These are phyloP conservation scores for Zygosaccharomyces lentus DNA, from an alignment of 805 yeast species.

Conservation along the genomic window DNA sequence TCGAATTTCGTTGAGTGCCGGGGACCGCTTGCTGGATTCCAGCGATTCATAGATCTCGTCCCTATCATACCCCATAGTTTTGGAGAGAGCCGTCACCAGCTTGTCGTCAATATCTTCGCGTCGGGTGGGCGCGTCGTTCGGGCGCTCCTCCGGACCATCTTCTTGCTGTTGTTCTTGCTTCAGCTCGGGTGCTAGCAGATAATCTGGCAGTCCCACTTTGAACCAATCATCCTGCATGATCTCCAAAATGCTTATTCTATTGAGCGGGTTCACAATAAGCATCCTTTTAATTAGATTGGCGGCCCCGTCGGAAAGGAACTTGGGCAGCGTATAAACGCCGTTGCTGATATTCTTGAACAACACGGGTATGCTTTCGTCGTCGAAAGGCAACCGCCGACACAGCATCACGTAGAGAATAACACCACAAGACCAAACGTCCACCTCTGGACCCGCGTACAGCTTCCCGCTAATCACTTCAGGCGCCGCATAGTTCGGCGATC, in stretches of 20 bases:
- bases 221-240: slow-evolving; percentile 96
- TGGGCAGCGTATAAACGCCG: slow-evolving; percentile 89
- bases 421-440: slow-evolving; percentile 97
- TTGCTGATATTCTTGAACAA: slow-evolving; percentile 86
- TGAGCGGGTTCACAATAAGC: slow-evolving; percentile 92
- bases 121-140: slow-evolving; percentile 5
- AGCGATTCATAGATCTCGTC: slow-evolving; percentile 78
- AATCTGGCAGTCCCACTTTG: slow-evolving; percentile 71
- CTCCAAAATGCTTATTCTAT: slow-evolving; percentile 87
- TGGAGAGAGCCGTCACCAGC: slow-evolving; percentile 66
- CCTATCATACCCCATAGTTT: slow-evolving; percentile 84
- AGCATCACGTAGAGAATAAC: slow-evolving; percentile 93
- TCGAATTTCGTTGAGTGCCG: slow-evolving; percentile 66
- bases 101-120: slow-evolving; percentile 59
- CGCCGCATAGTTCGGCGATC: slow-evolving; percentile 96
- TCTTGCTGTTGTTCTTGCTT: slow-evolving; percentile 27
- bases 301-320: slow-evolving; percentile 80
- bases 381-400: slow-evolving; percentile 93
- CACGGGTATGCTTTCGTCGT: slow-evolving; percentile 93
- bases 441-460: slow-evolving; percentile 96
- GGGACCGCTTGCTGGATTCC: slow-evolving; percentile 41
- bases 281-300: slow-evolving; percentile 75
- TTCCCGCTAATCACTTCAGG: slow-evolving; percentile 96
- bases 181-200: slow-evolving; percentile 52
- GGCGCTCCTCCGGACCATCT: slow-evolving; percentile 27